Base-by-base conservation (phyloP, 257 asterid genomes). In the Mentha longifolia region DNA sequence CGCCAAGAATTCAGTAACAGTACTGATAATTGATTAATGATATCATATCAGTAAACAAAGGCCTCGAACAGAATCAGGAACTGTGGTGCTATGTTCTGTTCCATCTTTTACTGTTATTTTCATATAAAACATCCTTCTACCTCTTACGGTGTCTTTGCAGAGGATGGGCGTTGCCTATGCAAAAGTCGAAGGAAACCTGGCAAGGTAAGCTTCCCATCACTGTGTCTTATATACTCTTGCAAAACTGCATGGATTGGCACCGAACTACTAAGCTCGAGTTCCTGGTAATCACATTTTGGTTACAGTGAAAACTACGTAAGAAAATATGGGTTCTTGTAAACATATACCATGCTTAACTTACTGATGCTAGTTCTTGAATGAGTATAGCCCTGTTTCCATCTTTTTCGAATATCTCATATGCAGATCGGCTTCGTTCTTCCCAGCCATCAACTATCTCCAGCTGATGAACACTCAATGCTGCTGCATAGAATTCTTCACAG, bases 291-390 rank as follows among this genome's bases (percentile, higher is more conserved):
- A 50, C 68, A 56, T 46, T 3, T 20, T 4, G 46, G n/a, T 1
- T 9, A 31, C 12, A 20, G 35, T n/a, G 9, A 52, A 8, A 14
- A 31, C 28, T 31, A 13, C 4, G 14, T 10, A 33, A 9, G 7
- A 39, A 17, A 70, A 59, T 17, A 54, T 12, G 6, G 67, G 54
- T 37, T 55, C 33, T 45, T 11, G 57, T 58, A 68, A 56, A 66
- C 39, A 61, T 3, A 4, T 12, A 25, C 51, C 35, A 4, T 28
- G 31, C 31, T 28, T 28, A 6, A 46, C 86, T 85, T 78, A 90
- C 97, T 5, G 97, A 88, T 60, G 90, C 92, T 43, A 90, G 82
- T 82, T 90, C 97, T 77, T 90, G 87, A 14, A 90, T 85, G 62
- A 88, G 74, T 47, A 90, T 88, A 41, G 82, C 87, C 62, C 91